These are phyloP conservation scores for Acacia acuminata DNA, from an alignment of 306 rosid genomes.

Conservation along the genomic window DNA sequence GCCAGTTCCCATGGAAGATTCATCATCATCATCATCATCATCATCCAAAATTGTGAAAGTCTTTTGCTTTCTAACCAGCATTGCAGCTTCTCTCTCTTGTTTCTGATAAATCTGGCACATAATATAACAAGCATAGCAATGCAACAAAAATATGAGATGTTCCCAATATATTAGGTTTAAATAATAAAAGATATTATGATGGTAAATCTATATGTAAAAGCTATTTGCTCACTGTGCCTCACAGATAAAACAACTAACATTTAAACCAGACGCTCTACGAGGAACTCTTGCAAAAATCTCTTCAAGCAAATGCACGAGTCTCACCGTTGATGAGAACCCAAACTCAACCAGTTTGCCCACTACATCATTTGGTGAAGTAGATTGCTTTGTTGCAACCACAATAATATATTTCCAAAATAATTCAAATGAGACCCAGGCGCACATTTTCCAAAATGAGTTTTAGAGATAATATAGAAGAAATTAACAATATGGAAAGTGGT, in stretches of 20 bases:
- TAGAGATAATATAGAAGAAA: conserved; percentile 6
- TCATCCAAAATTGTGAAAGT: conserved; percentile 75
- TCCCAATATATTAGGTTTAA: not conserved
- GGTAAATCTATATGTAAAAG: not conserved
- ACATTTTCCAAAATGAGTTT: conserved; percentile 21
- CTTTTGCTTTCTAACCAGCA: conserved; percentile 72
- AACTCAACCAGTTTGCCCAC: conserved; percentile 56
- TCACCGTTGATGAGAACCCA: conserved; percentile 57
- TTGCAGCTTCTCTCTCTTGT: conserved; percentile 87
- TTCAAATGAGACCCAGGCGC: not conserved
- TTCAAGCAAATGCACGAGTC: conserved; percentile 65
- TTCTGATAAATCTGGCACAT: conserved; percentile 67
- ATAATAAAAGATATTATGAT: conserved; percentile 2
- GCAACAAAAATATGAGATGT: conserved; percentile 1
- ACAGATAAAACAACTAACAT: conserved; percentile 47
- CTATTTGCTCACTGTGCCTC: conserved; percentile 7
- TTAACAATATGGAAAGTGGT: not conserved
- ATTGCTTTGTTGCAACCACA: conserved; percentile 72
- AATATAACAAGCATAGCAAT: conserved; percentile 24
- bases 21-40: conserved; percentile 38
- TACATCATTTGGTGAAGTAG: conserved; percentile 69
- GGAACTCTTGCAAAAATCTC: conserved; percentile 72
- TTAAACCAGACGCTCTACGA: conserved; percentile 55
- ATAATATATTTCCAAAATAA: conserved; percentile 23
- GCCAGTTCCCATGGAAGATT: conserved; percentile 38